Conservation (phyloP, 2,329 filamentous ascomycete species). For the Dothistroma septosporum region DNA sequence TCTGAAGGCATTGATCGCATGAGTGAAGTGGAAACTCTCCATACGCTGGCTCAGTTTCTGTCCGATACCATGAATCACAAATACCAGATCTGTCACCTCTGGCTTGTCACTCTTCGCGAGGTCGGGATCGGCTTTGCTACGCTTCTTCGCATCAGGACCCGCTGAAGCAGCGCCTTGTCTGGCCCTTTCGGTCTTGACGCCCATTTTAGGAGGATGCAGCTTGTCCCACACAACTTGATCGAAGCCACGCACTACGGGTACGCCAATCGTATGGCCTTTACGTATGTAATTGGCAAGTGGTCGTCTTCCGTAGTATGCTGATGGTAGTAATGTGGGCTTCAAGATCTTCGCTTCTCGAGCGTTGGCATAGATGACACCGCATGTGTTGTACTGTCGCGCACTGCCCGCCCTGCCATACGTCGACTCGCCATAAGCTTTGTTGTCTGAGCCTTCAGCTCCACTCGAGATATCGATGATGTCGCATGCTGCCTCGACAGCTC, state of each 20-base stretch:
- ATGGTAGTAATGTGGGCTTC: slow-evolving; percentile 79
- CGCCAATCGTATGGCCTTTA: slow-evolving; percentile 75
- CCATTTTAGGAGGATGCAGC: slow-evolving; percentile 55
- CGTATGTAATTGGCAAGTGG: slow-evolving; percentile 76
- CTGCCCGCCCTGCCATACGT: slow-evolving; percentile 41
- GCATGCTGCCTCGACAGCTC: slow-evolving; percentile 43
- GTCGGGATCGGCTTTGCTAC: slow-evolving; percentile 49
- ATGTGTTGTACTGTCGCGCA: slow-evolving; percentile 62
- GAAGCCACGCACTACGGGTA: slow-evolving; percentile 87
- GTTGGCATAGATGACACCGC: slow-evolving; percentile 84
- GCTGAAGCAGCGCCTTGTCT: slow-evolving; percentile 44
- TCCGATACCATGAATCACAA: slow-evolving; percentile 93
- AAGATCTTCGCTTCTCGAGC: slow-evolving; percentile 73
- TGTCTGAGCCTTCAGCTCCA: slow-evolving; percentile 44
- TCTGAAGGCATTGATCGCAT: slow-evolving; percentile 87
- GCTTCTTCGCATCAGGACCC: slow-evolving; percentile 38
- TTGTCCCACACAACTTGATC: slow-evolving; percentile 72
- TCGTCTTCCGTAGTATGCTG: slow-evolving; percentile 74
- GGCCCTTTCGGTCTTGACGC: slow-evolving; percentile 40
- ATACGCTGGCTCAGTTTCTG: slow-evolving; percentile 93
- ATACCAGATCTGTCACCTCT: slow-evolving; percentile 77
- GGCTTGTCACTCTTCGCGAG: slow-evolving; percentile 63
- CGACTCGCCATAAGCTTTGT: slow-evolving; percentile 46
- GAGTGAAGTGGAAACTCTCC: slow-evolving; percentile 95
- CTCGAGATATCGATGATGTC: slow-evolving; percentile 48